phyloP scores from a whole-genome alignment of 768 basidiomycete genomes.

The Hypholoma fasciculare region DNA sequence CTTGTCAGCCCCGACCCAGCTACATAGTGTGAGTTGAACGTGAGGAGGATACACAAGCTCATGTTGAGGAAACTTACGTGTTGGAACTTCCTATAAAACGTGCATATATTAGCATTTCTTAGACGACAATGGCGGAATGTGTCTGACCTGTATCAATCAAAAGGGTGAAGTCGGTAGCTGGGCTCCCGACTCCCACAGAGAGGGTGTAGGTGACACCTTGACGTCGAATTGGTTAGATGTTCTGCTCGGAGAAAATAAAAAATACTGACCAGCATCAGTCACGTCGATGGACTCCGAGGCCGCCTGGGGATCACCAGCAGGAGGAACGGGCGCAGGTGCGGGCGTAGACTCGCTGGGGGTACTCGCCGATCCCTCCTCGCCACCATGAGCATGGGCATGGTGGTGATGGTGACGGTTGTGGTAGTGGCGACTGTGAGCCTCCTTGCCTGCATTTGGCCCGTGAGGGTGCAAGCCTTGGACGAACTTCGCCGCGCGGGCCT shows the following conservation, averaged over 20 bases:
- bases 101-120: not conserved
- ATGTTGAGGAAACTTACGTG: conserved; percentile 10
- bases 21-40: conserved; percentile 3
- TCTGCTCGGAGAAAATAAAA: not conserved
- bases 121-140: not conserved
- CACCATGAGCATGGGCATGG: conserved; percentile 7
- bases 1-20: conserved; percentile 54
- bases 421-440: not conserved
- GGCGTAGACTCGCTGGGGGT: conserved; percentile 12
- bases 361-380: not conserved
- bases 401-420: conserved; percentile 16
- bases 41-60: not conserved
- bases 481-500: conserved; percentile 54
- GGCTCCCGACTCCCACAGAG: conserved; percentile 51
- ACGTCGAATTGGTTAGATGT: not conserved
- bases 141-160: conserved; percentile 57
- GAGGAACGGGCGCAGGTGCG: conserved; percentile 17
- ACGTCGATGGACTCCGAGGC: conserved; percentile 47
- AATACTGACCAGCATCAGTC: conserved; percentile 47
- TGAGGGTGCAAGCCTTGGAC: conserved; percentile 54
- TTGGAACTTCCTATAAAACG: conserved; percentile 34
- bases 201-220: conserved; percentile 51
- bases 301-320: conserved; percentile 16
- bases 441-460: conserved; percentile 41
- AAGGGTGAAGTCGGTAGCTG: conserved; percentile 48